Conservation (phyloP, 2,329 filamentous ascomycete species). For the Aspergillus novofumigatus region DNA sequence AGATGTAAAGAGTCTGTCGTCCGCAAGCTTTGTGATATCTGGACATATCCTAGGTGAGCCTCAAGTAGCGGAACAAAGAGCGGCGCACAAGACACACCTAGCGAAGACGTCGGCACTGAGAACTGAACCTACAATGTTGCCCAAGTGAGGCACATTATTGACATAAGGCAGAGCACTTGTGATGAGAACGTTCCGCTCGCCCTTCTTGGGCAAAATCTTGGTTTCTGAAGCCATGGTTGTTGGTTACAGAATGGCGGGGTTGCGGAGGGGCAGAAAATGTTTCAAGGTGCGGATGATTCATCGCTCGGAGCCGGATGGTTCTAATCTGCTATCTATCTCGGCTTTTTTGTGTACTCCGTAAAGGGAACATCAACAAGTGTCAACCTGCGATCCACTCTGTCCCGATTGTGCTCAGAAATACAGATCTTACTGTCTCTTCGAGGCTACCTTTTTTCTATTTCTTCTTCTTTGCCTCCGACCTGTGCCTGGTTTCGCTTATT, state of each 20-base stretch:
- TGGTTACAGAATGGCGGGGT: conserved; percentile 12
- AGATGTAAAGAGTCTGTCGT: conserved; percentile 76
- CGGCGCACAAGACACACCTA: conserved; percentile 55
- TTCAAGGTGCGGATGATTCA: conserved; percentile 16
- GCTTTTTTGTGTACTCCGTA: conserved; percentile 49
- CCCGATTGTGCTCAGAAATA: neutral
- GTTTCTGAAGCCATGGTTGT: conserved; percentile 27
- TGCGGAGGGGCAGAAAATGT: conserved; percentile 14
- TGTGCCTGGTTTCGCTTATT: neutral
- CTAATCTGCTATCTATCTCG: conserved; percentile 58
- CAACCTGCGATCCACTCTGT: neutral
- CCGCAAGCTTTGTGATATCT: conserved; percentile 77
- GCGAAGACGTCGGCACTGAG: conserved; percentile 85
- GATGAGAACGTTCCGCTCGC: conserved; percentile 82
- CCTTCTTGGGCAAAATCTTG: conserved; percentile 60
- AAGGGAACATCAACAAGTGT: conserved; percentile 52
- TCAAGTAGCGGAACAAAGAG: conserved; percentile 36
- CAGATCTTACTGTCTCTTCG: neutral
- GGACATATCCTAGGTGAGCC: conserved; percentile 12
- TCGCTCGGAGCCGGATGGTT: conserved; percentile 38
- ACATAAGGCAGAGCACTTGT: conserved; percentile 90
- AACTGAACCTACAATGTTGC: conserved; percentile 83
- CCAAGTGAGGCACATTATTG: conserved; percentile 75
- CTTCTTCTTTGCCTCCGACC: neutral
- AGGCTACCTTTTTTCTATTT: neutral